These are phyloP conservation scores for Cucurbita maxima DNA, from an alignment of 306 rosid genomes.

Conservation along the genomic window DNA sequence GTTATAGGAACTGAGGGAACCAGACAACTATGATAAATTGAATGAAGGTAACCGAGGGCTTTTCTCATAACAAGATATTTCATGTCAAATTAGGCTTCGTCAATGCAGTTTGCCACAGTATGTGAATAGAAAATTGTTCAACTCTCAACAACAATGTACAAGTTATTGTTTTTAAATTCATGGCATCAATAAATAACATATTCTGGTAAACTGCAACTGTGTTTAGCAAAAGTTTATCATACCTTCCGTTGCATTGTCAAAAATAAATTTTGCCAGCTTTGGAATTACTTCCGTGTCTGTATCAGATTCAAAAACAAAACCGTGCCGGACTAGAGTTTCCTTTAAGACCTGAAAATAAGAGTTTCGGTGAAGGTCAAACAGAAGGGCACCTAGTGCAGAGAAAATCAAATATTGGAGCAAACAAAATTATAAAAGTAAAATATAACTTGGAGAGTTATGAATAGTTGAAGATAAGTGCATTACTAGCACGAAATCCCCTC, in stretches of 20 bases:
- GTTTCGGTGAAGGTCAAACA: neutral
- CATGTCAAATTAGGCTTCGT: neutral
- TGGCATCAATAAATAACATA: neutral
- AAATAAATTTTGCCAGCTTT: slow-evolving; percentile 85
- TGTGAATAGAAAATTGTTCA: neutral
- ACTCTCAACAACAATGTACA: neutral
- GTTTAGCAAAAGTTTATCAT: neutral
- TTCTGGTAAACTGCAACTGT: neutral
- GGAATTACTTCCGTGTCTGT: slow-evolving; percentile 98
- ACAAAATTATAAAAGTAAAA: neutral
- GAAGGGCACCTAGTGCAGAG: neutral
- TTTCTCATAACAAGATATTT: neutral
- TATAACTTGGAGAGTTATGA: neutral
- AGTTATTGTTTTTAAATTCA: neutral
- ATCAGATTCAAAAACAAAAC: slow-evolving; percentile 76
- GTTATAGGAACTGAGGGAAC: neutral
- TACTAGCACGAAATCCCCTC: no score
- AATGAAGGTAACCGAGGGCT: neutral
- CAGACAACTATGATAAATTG: neutral
- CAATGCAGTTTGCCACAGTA: neutral
- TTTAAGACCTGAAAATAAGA: slow-evolving; percentile 56
- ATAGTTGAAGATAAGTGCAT: neutral
- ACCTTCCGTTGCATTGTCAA: slow-evolving; percentile 77
- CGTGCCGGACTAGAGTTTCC: slow-evolving; percentile 67
- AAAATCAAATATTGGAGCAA: neutral